Conservation (phyloP, 164 flowering plant genomes). For the Stephania yunnanensis region DNA sequence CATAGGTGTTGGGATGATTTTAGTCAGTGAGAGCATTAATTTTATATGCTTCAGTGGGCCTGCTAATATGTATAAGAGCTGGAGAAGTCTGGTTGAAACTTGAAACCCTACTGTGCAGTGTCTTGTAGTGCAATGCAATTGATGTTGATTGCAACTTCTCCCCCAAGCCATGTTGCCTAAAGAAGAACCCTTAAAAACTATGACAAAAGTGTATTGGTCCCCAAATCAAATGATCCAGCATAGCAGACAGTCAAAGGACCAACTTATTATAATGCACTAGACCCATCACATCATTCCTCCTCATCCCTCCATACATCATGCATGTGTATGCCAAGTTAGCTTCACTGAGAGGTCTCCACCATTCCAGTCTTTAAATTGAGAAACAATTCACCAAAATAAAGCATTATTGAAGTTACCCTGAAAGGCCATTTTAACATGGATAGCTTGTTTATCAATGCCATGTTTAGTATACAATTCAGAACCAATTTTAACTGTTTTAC, state of each 20-base stretch:
- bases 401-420: neutral
- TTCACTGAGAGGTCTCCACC: neutral
- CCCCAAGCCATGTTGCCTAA: neutral
- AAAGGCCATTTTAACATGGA: too few species aligned
- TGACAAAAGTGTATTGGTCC: constrained; percentile 3
- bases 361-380: neutral
- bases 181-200: neutral
- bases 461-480: too few species aligned
- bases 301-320: neutral
- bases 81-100: neutral
- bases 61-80: neutral
- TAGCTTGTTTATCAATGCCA: too few species aligned
- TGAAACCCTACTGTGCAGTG: neutral
- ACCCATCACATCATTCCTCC: neutral
- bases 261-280: neutral
- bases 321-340: constrained; percentile 4
- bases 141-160: neutral
- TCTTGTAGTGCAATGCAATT: neutral
- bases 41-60: neutral
- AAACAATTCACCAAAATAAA: neutral
- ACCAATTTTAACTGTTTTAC: too few species aligned
- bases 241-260: neutral
- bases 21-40: neutral
- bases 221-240: neutral
- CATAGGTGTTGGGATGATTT: neutral